Conservation (phyloP, 805 yeast species). For the Dipodascopsis uninucleata region DNA sequence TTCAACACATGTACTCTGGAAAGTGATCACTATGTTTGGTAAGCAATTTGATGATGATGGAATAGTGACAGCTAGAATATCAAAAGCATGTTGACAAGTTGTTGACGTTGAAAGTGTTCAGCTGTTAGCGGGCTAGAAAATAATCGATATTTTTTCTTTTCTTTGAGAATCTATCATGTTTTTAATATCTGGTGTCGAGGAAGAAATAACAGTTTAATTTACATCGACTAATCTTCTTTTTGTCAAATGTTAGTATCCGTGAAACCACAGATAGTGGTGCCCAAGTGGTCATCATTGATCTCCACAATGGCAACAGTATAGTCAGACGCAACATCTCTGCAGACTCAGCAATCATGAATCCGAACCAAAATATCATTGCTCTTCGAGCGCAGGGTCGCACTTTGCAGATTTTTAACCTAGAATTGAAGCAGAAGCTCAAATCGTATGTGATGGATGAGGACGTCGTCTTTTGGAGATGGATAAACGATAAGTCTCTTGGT, state of each 20-base stretch:
- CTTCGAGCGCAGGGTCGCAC: constrained; percentile 96
- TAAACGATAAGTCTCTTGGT: constrained; percentile 67
- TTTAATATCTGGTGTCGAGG: neutral
- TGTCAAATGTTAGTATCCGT: constrained; percentile 35
- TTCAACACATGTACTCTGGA: constrained; percentile 93
- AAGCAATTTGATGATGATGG: too few species aligned
- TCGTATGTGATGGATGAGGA: constrained; percentile 83
- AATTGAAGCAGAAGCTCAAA: constrained; percentile 82
- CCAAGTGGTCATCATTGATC: constrained; percentile 83
- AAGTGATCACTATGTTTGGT: constrained; percentile 88
- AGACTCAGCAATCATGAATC: constrained; percentile 96
- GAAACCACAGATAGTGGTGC: constrained; percentile 52
- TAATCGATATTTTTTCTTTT: neutral
- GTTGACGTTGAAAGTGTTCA: neutral
- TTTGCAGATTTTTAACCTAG: constrained; percentile 87
- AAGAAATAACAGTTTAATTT: constrained; percentile 5
- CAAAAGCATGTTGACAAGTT: neutral
- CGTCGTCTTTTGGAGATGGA: constrained; percentile 95
- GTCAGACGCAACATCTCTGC: constrained; percentile 94
- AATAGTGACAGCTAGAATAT: constrained; percentile 34
- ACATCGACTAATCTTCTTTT: constrained; percentile 1
- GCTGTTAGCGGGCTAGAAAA: too few species aligned
- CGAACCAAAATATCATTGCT: constrained; percentile 80
- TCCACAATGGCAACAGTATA: constrained; percentile 71
- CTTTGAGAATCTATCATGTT: neutral